phyloP scores from a whole-genome alignment of 108 stramenopile genomes.

The Cyclotella choctawhatcheeana region DNA sequence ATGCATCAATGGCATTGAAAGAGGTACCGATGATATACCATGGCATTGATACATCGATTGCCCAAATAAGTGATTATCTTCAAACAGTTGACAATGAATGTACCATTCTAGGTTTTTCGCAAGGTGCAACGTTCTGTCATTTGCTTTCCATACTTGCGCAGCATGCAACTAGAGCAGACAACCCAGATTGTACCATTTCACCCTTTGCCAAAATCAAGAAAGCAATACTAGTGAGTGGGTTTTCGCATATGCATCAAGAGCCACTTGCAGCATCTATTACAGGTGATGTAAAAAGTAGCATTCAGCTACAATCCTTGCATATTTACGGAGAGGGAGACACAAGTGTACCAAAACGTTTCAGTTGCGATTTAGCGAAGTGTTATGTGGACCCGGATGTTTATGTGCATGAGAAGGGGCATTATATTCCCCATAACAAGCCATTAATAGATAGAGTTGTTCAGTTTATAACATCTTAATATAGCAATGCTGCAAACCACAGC shows the following conservation, averaged over 20 bases:
- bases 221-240: constrained; percentile 47
- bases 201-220: constrained; percentile 20
- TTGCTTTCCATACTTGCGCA: constrained; percentile 45
- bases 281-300: background rate
- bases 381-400: constrained; percentile 31
- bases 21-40: constrained; percentile 37
- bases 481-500: background rate
- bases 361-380: constrained; percentile 25
- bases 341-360: constrained; percentile 27
- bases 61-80: constrained; percentile 25
- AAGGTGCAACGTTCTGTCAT: constrained; percentile 61
- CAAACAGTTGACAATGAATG: background rate
- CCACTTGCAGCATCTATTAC: background rate
- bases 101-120: constrained; percentile 57
- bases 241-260: constrained; percentile 33
- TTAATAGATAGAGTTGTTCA: background rate
- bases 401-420: constrained; percentile 43
- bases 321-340: constrained; percentile 52
- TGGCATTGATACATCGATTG: constrained; percentile 52
- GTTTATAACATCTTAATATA: background rate
- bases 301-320: constrained; percentile 48
- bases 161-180: constrained; percentile 24
- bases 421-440: constrained; percentile 10
- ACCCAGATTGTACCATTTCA: background rate
- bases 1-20: constrained; percentile 32